Evolutionary conservation across 2,329 filamentous ascomycete species (phyloP), one percentile per base, ranked within the genome.

Genomic region (Fusarium goolgardi): DNA sequence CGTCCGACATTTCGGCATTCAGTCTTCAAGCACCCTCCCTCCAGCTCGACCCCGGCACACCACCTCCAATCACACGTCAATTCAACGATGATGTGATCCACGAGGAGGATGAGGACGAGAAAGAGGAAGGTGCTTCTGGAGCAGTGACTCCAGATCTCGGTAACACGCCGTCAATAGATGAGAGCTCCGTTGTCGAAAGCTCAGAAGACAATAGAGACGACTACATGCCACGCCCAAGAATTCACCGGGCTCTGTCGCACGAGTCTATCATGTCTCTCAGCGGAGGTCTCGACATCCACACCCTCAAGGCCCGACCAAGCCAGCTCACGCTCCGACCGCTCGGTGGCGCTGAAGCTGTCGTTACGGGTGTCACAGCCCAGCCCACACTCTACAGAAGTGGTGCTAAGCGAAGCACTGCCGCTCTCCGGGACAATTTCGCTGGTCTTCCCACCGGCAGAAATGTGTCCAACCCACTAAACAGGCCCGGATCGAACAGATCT

Each of bases 251-350:
- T 4, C 76, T 88, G 3, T 97, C 94, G 2, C 93, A 97, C 71
- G 94, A 97, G 76, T 97, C 93, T 20, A 90, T 97, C 64, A 86
- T 97, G 70, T 97, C 94, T 0, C 86, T 97, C 3, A 88, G 90
- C 0, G 94, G 93, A 6, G 94, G 94, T 3, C 90, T 97, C 77
- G 95, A 97, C 75, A 96, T 97, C 50, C 94, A 97, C 76, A 94
- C 91, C 0, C 83, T 96, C 6, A 90, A 90, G 72, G 85, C 86
- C 2, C 87, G 91, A 6, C 92, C 93, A 0, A 92, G 91, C 34
- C 92, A 96, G 73, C 85, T 96, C 60, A 87, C 90, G 23, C 74
- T 88, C 64, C 76, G 84, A 51, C 81, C 83, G 32, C 79, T 86
- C 25, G 87, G 85, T 59, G 82, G 82, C 58, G 82, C 83, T 39